Percentiles rank a stretch among this genome's conserved stretches.
phyloP scores from a whole-genome alignment of 495 filamentous ascomycete species.

The Tuber magnatum region DNA sequence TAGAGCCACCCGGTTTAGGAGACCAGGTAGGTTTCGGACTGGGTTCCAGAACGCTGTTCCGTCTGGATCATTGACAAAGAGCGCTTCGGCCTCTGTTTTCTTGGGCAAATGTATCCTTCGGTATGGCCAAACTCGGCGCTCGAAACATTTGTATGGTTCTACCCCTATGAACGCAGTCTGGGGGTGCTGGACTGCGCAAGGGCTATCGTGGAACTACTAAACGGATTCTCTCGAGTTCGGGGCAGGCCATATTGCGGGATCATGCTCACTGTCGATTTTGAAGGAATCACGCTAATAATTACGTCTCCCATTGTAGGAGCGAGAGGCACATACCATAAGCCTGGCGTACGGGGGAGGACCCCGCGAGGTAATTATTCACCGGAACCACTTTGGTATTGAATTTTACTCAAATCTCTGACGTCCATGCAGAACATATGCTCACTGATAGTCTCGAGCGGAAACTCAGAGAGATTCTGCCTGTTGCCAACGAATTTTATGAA shows the following conservation, averaged over 20 bases:
- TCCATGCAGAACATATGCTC: not conserved
- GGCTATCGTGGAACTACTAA: not conserved
- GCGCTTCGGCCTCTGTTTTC: not conserved
- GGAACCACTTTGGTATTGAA: not conserved
- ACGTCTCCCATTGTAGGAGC: not conserved
- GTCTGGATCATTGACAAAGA: not conserved
- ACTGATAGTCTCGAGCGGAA: not conserved
- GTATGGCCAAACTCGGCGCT: not conserved
- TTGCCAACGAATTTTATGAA: not conserved
- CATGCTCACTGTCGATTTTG: not conserved
- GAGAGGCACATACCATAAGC: not conserved
- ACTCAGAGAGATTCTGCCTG: not conserved
- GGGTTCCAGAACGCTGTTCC: not conserved
- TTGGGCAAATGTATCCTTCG: not conserved
- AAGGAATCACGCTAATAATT: not conserved
- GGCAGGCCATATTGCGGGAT: not conserved
- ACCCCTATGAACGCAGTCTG: not conserved
- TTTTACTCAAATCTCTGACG: not conserved
- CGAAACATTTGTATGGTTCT: not conserved
- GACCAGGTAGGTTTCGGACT: not conserved
- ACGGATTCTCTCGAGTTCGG: not conserved
- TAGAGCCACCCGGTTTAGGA: not conserved
- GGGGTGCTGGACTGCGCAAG: not conserved
- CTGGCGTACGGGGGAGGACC: not conserved
- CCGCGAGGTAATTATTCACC: not conserved